phyloP scores from a whole-genome alignment of 2,329 filamentous ascomycete species.

The Escovopsis weberi region DNA sequence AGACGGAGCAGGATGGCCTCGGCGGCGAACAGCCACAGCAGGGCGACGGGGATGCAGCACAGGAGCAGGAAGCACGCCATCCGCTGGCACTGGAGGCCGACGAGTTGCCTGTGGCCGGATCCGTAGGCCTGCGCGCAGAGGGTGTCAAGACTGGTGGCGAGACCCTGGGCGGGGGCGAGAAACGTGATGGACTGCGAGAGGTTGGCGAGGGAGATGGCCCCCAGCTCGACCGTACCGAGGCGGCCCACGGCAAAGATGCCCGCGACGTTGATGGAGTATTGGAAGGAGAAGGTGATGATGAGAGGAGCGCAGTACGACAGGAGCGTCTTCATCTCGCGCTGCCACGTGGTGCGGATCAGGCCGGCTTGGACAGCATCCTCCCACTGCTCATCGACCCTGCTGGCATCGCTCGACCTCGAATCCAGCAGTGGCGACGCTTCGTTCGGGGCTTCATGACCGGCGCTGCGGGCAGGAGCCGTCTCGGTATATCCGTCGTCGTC shows the following conservation, averaged over 20 bases:
- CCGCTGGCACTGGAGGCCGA: slow-evolving; percentile 67
- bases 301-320: slow-evolving; percentile 55
- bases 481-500: slow-evolving; percentile 4
- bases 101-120: slow-evolving; percentile 75
- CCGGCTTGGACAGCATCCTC: slow-evolving; percentile 71
- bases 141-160: slow-evolving; percentile 82
- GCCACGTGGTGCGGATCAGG: slow-evolving; percentile 80
- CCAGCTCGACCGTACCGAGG: slow-evolving; percentile 48
- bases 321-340: slow-evolving; percentile 73
- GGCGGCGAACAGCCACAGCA: slow-evolving; percentile 52
- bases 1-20: slow-evolving; percentile 43
- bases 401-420: slow-evolving; percentile 18
- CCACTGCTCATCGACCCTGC: slow-evolving; percentile 60
- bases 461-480: slow-evolving; percentile 15
- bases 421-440: slow-evolving; percentile 29
- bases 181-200: slow-evolving; percentile 74
- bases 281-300: slow-evolving; percentile 57
- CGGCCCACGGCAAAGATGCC: slow-evolving; percentile 67
- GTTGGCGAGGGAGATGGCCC: slow-evolving; percentile 35
- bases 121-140: slow-evolving; percentile 91
- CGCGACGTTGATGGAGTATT: slow-evolving; percentile 73
- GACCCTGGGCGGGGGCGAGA: slow-evolving; percentile 64
- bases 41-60: slow-evolving; percentile 56
- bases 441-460: slow-evolving; percentile 24
- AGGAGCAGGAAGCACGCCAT: slow-evolving; percentile 67